phyloP scores from a whole-genome alignment of 805 yeast genomes.

The Kodamaea laetipori region DNA sequence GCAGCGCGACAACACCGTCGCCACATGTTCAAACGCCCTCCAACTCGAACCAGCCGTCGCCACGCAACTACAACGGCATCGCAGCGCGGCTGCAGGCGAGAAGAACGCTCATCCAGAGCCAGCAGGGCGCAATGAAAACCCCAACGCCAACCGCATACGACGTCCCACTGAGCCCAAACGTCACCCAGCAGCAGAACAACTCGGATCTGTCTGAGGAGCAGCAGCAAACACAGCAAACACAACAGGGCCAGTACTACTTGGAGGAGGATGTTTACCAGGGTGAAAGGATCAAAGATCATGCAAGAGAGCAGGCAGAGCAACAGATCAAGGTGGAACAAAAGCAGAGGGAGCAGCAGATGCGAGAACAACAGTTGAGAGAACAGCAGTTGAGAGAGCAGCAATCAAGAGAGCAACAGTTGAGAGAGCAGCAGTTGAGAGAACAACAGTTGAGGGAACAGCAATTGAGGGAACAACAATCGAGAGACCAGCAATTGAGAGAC shows the following conservation, averaged over 20 bases:
- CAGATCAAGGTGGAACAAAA: neutral
- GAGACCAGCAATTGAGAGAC: constrained; percentile 4
- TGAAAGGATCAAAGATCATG: too few species aligned
- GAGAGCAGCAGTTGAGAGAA: neutral
- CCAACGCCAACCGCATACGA: constrained; percentile 45
- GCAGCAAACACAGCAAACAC: constrained; percentile 1
- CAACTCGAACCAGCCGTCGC: constrained; percentile 12
- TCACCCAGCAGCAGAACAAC: constrained; percentile 31
- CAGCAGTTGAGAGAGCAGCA: constrained; percentile 6
- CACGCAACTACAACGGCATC: constrained; percentile 12
- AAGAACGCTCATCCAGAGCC: constrained; percentile 17
- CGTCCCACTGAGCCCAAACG: constrained; percentile 43
- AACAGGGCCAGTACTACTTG: constrained; percentile 1
- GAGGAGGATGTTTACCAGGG: neutral
- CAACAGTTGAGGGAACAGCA: constrained; percentile 4
- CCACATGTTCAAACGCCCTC: constrained; percentile 9
- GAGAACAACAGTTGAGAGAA: constrained; percentile 5
- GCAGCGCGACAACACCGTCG: constrained; percentile 4
- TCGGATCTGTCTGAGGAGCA: constrained; percentile 41
- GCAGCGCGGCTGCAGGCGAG: constrained; percentile 14
- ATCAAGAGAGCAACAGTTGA: constrained; percentile 1
- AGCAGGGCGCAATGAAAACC: constrained; percentile 28
- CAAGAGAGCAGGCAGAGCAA: constrained; percentile 1
- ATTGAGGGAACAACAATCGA: constrained; percentile 1
- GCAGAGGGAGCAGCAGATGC: constrained; percentile 1